Evolutionary conservation across 305 asterid genomes (phyloP).

Genomic region (Ruellia speciosa): DNA sequence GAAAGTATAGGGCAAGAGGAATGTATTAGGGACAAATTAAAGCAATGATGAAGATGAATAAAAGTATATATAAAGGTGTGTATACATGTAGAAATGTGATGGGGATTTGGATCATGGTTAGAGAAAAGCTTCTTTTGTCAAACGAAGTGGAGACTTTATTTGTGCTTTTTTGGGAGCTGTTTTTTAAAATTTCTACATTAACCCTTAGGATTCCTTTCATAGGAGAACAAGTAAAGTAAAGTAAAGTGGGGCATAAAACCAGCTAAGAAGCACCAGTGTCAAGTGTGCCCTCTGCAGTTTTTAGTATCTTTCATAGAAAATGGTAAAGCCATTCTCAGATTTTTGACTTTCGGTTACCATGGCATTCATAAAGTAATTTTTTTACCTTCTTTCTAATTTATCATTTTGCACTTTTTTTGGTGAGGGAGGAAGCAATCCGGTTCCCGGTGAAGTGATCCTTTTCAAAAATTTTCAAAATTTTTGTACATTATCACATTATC

Average conservation of each 20-base stretch:
- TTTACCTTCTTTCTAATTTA: too few species aligned
- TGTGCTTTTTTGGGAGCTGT: conserved; percentile 25
- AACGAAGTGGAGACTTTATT: conserved; percentile 34
- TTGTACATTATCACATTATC: too few species aligned
- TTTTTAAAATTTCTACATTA: conserved; percentile 21
- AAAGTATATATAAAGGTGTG: too few species aligned
- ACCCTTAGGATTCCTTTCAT: conserved; percentile 36
- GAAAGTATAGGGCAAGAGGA: background rate
- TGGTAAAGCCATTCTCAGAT: too few species aligned
- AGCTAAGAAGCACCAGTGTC: conserved; percentile 26
- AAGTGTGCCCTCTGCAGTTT: conserved; percentile 20
- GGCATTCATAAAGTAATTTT: too few species aligned
- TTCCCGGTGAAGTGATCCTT: too few species aligned
- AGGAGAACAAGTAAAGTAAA: conserved; percentile 40
- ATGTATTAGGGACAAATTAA: too few species aligned
- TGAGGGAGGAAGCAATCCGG: too few species aligned
- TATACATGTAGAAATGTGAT: conserved; percentile 19
- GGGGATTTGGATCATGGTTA: conserved; percentile 17
- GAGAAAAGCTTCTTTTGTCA: conserved; percentile 57
- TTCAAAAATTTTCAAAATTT: too few species aligned
- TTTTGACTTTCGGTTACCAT: too few species aligned
- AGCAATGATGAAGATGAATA: too few species aligned
- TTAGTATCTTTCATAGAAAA: background rate
- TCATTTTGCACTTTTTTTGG: too few species aligned
- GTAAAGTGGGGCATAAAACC: conserved; percentile 29